These are phyloP conservation scores for Geoglossum cookeanum DNA, from an alignment of 2,329 filamentous ascomycete genomes.

Conservation along the genomic window DNA sequence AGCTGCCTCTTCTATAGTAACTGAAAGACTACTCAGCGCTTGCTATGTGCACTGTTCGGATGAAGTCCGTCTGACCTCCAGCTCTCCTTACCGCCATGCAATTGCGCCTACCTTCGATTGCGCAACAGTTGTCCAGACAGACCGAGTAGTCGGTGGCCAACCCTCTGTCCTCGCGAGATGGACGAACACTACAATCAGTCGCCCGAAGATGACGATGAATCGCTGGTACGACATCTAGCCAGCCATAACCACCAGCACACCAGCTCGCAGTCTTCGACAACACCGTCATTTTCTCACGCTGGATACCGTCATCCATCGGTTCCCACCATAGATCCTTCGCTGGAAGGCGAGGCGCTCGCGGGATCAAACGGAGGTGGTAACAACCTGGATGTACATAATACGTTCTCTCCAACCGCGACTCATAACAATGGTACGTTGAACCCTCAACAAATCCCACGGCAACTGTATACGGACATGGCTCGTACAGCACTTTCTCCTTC, in stretches of 20 bases:
- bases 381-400: not conserved
- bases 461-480: conserved; percentile 1
- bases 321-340: not conserved
- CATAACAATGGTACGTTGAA: conserved; percentile 2
- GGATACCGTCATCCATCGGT: not conserved
- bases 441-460: not conserved
- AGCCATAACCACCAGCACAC: not conserved
- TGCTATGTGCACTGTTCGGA: not conserved
- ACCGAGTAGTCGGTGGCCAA: not conserved
- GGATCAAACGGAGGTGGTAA: not conserved
- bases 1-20: not conserved
- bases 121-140: not conserved
- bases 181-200: conserved; percentile 1
- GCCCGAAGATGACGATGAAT: conserved; percentile 1
- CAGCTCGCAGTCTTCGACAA: conserved; percentile 3
- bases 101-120: not conserved
- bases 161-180: not conserved
- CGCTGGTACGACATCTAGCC: not conserved
- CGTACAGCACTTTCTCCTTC: not conserved
- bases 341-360: not conserved
- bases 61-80: not conserved
- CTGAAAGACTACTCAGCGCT: not conserved
- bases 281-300: not conserved
- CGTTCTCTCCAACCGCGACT: not conserved
- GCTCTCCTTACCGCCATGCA: not conserved